Evolutionary conservation across 768 basidiomycete species (phyloP).

Genomic region (Amyloporia xantha): DNA sequence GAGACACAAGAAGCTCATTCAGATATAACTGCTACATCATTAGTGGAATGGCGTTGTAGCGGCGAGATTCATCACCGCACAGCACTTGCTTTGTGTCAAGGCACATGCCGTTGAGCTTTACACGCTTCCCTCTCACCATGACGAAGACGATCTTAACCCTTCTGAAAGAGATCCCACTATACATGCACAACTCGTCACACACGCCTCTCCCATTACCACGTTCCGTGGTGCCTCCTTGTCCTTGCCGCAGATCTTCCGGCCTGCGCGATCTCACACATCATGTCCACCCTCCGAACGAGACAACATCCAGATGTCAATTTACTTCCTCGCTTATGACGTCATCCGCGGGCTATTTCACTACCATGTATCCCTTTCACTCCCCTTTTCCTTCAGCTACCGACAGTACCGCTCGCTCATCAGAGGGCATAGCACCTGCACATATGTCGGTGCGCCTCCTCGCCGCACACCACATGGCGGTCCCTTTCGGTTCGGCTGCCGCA

Average conservation of each 20-base stretch:
- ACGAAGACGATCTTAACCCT: not conserved
- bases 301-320: slow-evolving; percentile 31
- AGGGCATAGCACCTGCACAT: slow-evolving; percentile 16
- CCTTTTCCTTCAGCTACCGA: slow-evolving; percentile 2
- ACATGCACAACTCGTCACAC: slow-evolving; percentile 9
- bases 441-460: slow-evolving; percentile 38
- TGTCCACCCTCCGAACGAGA: slow-evolving; percentile 2
- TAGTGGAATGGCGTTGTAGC: slow-evolving; percentile 39
- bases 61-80: slow-evolving; percentile 39
- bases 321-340: slow-evolving; percentile 37
- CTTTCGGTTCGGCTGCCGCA: slow-evolving; percentile 5
- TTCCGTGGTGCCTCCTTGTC: slow-evolving; percentile 30
- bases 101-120: slow-evolving; percentile 45
- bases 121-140: slow-evolving; percentile 12
- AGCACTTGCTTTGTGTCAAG: slow-evolving; percentile 44
- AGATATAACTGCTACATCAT: too few relatives aligned
- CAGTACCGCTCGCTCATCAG: not conserved
- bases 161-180: not conserved
- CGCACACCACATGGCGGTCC: slow-evolving; percentile 35
- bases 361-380: slow-evolving; percentile 26
- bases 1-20: too few relatives aligned
- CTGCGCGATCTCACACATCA: not conserved
- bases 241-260: not conserved
- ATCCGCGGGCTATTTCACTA: slow-evolving; percentile 48
- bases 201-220: slow-evolving; percentile 20